phyloP scores from a whole-genome alignment of 768 basidiomycete genomes.

The Xerocomellus dryophilus region DNA sequence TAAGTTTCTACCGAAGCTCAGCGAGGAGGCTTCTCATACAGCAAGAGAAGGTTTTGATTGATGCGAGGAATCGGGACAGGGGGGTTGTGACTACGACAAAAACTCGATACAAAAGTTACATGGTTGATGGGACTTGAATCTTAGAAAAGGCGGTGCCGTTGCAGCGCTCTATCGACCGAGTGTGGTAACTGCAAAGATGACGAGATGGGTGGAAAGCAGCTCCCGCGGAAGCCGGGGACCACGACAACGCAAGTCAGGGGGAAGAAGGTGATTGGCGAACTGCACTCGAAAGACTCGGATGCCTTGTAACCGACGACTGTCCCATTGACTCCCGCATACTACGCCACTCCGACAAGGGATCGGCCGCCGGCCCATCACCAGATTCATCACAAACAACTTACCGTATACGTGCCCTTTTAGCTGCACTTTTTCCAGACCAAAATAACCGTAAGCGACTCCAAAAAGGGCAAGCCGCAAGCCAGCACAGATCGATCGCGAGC shows the following conservation, averaged over 20 bases:
- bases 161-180: slow-evolving; percentile 5
- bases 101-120: not conserved
- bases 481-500: too few species aligned
- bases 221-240: not conserved
- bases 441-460: too few species aligned
- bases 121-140: slow-evolving; percentile 1
- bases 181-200: slow-evolving; percentile 4
- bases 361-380: too few species aligned
- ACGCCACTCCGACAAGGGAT: not conserved
- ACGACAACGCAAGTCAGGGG: not conserved
- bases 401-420: too few species aligned
- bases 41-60: not conserved
- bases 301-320: not conserved
- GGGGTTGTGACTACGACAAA: not conserved
- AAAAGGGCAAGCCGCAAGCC: too few species aligned
- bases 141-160: slow-evolving; percentile 12
- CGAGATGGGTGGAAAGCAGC: slow-evolving; percentile 1
- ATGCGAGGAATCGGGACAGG: not conserved
- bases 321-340: too few species aligned
- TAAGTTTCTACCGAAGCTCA: slow-evolving; percentile 8
- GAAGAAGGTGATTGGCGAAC: not conserved
- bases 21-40: not conserved
- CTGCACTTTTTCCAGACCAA: too few species aligned
- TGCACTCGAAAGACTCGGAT: not conserved
- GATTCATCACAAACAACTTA: too few species aligned